A percentile compares a stretch with the other conserved stretches of the same genome.
Evolutionary conservation across 495 filamentous ascomycete genomes (phyloP).

Genomic region (Aspergillus bridgeri): DNA sequence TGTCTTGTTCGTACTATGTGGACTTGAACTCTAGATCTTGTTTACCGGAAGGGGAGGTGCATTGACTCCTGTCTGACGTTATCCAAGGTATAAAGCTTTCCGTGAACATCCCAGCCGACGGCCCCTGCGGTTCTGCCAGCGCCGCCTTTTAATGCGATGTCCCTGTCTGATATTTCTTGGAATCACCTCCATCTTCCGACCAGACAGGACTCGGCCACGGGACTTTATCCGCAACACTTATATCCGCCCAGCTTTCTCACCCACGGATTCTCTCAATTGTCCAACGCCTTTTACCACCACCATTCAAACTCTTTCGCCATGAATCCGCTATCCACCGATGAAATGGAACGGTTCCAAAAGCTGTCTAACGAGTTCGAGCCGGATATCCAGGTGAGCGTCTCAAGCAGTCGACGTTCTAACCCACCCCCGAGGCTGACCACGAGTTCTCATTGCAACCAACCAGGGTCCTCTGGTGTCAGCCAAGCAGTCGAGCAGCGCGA

Average conservation of each 20-base stretch:
- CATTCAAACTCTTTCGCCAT: constrained; percentile 30
- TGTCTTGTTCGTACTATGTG: constrained; percentile 12
- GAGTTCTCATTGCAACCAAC: not conserved
- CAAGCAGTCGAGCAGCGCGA: constrained; percentile 69
- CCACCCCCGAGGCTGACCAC: constrained; percentile 6
- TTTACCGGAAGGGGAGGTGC: not conserved
- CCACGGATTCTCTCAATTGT: constrained; percentile 25
- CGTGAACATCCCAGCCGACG: constrained; percentile 12
- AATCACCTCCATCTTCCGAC: constrained; percentile 35
- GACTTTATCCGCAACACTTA: constrained; percentile 15
- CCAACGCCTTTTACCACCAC: constrained; percentile 17
- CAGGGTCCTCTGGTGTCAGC: constrained; percentile 82
- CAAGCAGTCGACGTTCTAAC: not conserved
- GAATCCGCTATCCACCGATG: constrained; percentile 46
- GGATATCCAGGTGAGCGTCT: constrained; percentile 54
- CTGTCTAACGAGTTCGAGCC: constrained; percentile 64
- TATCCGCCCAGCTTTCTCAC: constrained; percentile 21
- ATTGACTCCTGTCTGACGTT: constrained; percentile 10
- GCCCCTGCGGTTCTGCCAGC: constrained; percentile 6
- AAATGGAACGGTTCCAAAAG: constrained; percentile 53
- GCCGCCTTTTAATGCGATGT: constrained; percentile 37
- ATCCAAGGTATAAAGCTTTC: constrained; percentile 6
- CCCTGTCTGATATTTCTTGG: constrained; percentile 39
- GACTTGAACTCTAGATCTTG: not conserved
- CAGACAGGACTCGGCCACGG: constrained; percentile 26